Base-by-base conservation (phyloP, 2,329 filamentous ascomycete species). In the Colletotrichum aenigma region DNA sequence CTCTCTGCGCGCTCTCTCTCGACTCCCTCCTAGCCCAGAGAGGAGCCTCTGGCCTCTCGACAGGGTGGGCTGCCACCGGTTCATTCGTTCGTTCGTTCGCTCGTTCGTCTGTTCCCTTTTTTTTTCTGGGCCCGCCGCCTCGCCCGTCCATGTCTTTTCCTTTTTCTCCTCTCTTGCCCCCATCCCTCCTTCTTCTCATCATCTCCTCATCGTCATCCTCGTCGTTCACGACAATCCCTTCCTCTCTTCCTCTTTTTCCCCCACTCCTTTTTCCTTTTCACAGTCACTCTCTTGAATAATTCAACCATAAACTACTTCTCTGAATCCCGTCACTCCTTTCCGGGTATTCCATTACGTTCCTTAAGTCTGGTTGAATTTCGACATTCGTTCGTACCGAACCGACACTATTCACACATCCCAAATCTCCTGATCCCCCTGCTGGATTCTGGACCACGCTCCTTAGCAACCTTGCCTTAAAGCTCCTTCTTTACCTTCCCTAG, bases 261-360 rank as follows among this genome's bases (percentile, higher is more conserved):
- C 79, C 78, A 82, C 83, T 85, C 79, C 81, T 82, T 83, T 86
- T 84, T 82, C 80, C 78, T 80, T 83, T 83, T 80, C 82, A 85
- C 83, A 88, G 87, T 89, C 88, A 84, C 85, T 89, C 87, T 84
- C 88, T 89, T 88, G 83, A 81, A 81, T 79, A 80, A 80, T 84
- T 84, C 81, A 80, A 83, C 84, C 83, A 80, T 83, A 70, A 70
- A 70, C 70, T 67, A 71, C 72, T 81, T 77, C 77, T 80, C 82
- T 81, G 85, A 84, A 83, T 81, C 86, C 87, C 87, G 87, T 87
- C 88, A 89, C 86, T 89, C 88, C 81, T 88, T 89, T 83, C 87
- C 84, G 84, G 84, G 85, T 83, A 68, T 83, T 79, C 83, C 83
- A 85, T 87, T 86, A 82, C 87, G 84, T 83, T 85, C 84, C 81